Conservation (phyloP, 805 yeast species). For the Saturnispora serradocipensis region DNA sequence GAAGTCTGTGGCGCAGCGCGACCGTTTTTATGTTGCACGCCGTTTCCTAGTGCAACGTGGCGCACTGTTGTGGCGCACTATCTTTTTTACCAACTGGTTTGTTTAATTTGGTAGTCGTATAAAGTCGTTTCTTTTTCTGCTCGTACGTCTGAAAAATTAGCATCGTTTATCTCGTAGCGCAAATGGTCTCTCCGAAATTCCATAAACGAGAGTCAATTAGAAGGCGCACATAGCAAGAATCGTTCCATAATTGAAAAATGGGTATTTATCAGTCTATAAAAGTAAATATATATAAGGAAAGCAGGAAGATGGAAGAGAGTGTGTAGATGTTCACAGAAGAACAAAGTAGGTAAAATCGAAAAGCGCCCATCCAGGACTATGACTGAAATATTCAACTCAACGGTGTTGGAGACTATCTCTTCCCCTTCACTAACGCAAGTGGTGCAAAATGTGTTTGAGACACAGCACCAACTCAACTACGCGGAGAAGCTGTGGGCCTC, state of each 20-base stretch:
- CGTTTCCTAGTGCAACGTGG: background rate
- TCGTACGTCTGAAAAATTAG: background rate
- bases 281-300: background rate
- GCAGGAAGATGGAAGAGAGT: background rate
- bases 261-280: background rate
- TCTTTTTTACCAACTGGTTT: no score
- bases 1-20: background rate
- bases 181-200: background rate
- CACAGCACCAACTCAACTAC: conserved; percentile 34
- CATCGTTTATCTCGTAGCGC: background rate
- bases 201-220: background rate
- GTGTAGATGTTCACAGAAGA: background rate
- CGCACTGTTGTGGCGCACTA: background rate
- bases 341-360: background rate
- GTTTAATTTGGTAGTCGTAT: background rate
- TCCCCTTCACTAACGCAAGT: conserved; percentile 28
- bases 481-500: conserved; percentile 46
- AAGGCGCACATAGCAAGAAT: background rate
- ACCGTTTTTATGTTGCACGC: no score
- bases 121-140: background rate
- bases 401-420: conserved; percentile 18
- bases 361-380: conserved; percentile 6
- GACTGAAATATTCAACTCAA: conserved; percentile 28
- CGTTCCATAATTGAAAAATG: background rate
- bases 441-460: conserved; percentile 27